Evolutionary conservation across 345 rosid species (phyloP), one percentile per base, ranked within the genome.

Genomic region (Viola odorata): DNA sequence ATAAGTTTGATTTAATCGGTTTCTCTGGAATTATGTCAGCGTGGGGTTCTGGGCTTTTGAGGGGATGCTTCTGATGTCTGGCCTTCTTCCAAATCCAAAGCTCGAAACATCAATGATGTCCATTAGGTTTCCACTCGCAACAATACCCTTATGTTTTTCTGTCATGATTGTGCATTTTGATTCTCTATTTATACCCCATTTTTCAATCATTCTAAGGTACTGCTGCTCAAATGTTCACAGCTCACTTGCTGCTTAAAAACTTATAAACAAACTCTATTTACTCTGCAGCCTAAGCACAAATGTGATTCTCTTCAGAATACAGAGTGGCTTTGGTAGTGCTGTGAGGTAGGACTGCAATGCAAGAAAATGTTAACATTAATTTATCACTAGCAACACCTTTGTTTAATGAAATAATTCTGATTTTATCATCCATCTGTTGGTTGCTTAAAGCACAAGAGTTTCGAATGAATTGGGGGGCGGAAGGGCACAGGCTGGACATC

Each of bases 11-110:
- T 17, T 23, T 52, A 5, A 7, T 17, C 6, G 16, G 39, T 17
- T 6, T 52, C 9, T 10, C 60, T 16, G 3, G 12, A 44, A 61
- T 57, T 23, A 42, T 53, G 62, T 13, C 64, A 85, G 87, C 72
- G 66, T 85, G 7, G 82, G 83, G 56, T 75, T 85, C 82, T 83
- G 86, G 88, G 65, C 80, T 0, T 79, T 58, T 61, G 88, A 85
- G 74, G 38, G 77, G 36, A 62, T 85, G 45, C 38, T 76, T 59
- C 53, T 85, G 16, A 50, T 83, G 8, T 75, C 82, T 12, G 91
- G 83, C 12, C 67, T 76, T 53, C 69, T 81, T 53, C 83, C 88
- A 0, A 62, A 85, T 69, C 62, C 85, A 11, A 75, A 70, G 68
- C 77, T 83, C 14, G 85, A 85, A 77, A 76, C 86, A 7, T 71